Evolutionary conservation across 352 stramenopile genomes (phyloP), one percentile per base, ranked within the genome.

Genomic region (Aphanomyces stellatus): DNA sequence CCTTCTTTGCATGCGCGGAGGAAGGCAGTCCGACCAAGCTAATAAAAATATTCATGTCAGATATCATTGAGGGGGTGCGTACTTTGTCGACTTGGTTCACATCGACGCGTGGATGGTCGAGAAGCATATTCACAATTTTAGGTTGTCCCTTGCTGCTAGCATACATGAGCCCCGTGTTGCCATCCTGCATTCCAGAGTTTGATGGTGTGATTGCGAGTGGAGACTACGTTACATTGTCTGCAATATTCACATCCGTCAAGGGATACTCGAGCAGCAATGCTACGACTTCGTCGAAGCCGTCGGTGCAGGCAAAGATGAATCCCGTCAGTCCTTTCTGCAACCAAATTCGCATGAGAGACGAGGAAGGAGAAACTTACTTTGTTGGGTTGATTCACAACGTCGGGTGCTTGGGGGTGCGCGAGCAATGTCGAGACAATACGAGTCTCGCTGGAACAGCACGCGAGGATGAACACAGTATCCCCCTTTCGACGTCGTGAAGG

Each of bases 111-210:
- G 59, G 59, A 7, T 55, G 24, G 17, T 25, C 11, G 8, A 66
- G 41, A 5, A 66, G 31, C 17, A 53, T 17, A 3, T 22, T 22
- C 30, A 66, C 59, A 25, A 66, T 55, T 19, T 7, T 25, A 4
- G 40, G 17, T 24, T 55, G 19, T 10, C 41, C 59, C 35, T 66
- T 46, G 19, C 59, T 33, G 41, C 37, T 51, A 13, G 59, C 59
- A 56, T 66, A 55, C 59, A 66, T 66, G 19, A 66, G 40, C 15
- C n/a, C 22, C 25, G 59, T 66, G 5, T 56, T 55, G 19, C 37
- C 35, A 25, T 66, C 42, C 59, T 66, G 57, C n/a, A 51, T 22
- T n/a, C 25, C 0, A 53, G 24, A 10, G 27, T 66, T 42, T 60
- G 4, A 28, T 35, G 17, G 7, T 6, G 31, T 17, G 24, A 55